phyloP scores from a whole-genome alignment of 129 eudicot genomes.

The Solidago caesia region DNA sequence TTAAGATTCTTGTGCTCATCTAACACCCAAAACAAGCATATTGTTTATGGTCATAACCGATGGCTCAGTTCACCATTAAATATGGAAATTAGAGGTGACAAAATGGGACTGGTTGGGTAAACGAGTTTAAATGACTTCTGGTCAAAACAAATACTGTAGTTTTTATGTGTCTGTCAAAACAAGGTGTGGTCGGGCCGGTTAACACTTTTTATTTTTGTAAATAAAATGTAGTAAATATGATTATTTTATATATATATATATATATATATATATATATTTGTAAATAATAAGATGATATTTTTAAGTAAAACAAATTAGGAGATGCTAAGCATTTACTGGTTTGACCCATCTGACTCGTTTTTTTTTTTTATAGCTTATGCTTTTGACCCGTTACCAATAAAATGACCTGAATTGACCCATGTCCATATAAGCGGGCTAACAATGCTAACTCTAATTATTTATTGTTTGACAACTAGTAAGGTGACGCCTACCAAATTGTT shows the following conservation, averaged over 20 bases:
- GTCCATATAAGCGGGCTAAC: neutral
- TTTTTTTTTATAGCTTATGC: neutral
- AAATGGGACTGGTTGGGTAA: neutral
- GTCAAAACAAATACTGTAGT: neutral
- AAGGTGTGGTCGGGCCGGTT: neutral
- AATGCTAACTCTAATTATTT: neutral
- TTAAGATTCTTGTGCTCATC: constrained; percentile 1
- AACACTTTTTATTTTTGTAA: neutral
- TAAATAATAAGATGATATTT: neutral
- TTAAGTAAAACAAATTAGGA: neutral
- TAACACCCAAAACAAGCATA: neutral
- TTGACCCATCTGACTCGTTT: neutral
- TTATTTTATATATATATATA: no score
- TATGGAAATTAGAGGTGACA: neutral
- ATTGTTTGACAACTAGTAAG: neutral
- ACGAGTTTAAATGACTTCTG: neutral
- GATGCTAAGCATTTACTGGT: constrained; percentile 2
- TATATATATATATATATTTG: neutral
- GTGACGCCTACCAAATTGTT: neutral
- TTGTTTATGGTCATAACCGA: neutral
- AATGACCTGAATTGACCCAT: neutral
- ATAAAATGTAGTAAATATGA: neutral
- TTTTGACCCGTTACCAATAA: neutral
- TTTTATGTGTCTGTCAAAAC: neutral
- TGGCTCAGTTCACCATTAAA: neutral